Percentiles rank a stretch among this genome's conserved stretches.
phyloP scores from a whole-genome alignment of 2,329 filamentous ascomycete species.

The Fusarium mangiferae region DNA sequence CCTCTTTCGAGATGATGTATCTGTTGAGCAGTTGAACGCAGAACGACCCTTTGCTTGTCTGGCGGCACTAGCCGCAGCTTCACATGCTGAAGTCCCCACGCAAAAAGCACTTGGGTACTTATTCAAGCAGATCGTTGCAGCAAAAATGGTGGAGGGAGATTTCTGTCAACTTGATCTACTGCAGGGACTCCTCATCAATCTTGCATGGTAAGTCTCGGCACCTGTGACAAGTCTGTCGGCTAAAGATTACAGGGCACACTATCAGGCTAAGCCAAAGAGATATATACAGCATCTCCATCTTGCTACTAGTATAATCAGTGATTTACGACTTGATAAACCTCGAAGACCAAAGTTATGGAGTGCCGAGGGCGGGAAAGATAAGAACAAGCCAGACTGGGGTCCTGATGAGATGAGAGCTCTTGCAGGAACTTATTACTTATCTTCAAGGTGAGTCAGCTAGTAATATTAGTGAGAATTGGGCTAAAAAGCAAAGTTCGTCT shows the following conservation, averaged over 20 bases:
- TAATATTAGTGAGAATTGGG: too few species aligned
- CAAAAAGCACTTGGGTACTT: constrained; percentile 38
- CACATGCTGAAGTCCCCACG: constrained; percentile 11
- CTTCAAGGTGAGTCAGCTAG: constrained; percentile 37
- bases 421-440: constrained; percentile 45
- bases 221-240: fast-evolving
- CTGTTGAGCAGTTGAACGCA: constrained; percentile 26
- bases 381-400: constrained; percentile 38
- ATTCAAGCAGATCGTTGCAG: constrained; percentile 42
- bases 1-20: constrained; percentile 25
- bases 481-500: constrained; percentile 36
- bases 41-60: constrained; percentile 41
- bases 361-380: constrained; percentile 34
- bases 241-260: constrained; percentile 45
- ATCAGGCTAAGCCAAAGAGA: constrained; percentile 42
- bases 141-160: constrained; percentile 26
- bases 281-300: constrained; percentile 46
- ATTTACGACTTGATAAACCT: constrained; percentile 45
- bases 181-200: constrained; percentile 45
- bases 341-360: constrained; percentile 41
- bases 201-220: constrained; percentile 42
- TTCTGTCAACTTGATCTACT: constrained; percentile 44
- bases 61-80: constrained; percentile 41
- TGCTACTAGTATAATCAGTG: constrained; percentile 46
- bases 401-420: constrained; percentile 45